phyloP scores from a whole-genome alignment of 257 asterid genomes.

The Nicotiana knightiana region DNA sequence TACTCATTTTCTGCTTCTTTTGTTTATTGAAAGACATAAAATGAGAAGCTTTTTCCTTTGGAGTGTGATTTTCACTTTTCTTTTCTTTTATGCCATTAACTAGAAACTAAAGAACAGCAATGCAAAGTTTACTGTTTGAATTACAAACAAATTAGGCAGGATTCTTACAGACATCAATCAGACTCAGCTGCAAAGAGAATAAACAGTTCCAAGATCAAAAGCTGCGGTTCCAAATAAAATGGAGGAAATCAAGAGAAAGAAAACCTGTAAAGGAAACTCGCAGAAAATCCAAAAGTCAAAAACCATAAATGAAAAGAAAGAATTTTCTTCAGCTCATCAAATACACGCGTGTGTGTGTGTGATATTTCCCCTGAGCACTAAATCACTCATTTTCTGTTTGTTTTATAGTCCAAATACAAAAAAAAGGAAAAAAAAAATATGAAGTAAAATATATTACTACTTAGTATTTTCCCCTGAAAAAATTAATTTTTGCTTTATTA shows the following conservation, averaged over 20 bases:
- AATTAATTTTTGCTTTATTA: not conserved
- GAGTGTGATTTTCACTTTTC: not conserved
- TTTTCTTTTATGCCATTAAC: not conserved
- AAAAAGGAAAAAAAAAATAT: not conserved
- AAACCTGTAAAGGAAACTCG: not conserved
- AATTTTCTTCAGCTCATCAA: not conserved
- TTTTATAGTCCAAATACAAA: not conserved
- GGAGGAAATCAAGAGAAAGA: not conserved
- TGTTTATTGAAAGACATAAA: not conserved
- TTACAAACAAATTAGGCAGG: not conserved
- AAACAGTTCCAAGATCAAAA: conserved; percentile 2
- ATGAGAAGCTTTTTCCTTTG: not conserved
- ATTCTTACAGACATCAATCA: conserved; percentile 4
- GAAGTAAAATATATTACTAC: not conserved
- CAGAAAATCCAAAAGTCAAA: not conserved
- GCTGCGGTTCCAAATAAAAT: not conserved
- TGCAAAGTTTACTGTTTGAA: not conserved
- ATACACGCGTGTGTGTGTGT: not conserved
- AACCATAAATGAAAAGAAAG: not conserved
- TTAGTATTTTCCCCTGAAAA: not conserved
- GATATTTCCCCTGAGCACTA: not conserved
- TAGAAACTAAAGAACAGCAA: not conserved
- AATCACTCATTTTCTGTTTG: not conserved
- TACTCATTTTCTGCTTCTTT: not conserved
- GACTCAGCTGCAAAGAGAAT: not conserved